Percentiles rank a stretch among this genome's conserved stretches.
Evolutionary conservation across 2,329 filamentous ascomycete species (phyloP).

Genomic region (Xylaria sp.): DNA sequence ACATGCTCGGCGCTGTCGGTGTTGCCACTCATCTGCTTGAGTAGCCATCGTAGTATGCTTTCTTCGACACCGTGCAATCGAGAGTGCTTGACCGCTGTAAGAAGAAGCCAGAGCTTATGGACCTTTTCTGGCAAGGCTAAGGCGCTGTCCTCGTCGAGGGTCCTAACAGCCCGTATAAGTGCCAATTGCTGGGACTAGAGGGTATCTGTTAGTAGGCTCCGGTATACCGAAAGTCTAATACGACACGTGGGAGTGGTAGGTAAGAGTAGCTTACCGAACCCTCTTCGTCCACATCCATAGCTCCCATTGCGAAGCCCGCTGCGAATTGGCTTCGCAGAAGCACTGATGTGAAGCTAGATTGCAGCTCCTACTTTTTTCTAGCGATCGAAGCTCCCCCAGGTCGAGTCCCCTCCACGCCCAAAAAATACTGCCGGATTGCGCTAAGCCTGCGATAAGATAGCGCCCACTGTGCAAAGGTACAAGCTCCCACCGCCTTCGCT

Average conservation of each 20-base stretch:
- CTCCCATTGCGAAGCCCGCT: constrained; percentile 26
- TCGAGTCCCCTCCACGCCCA: constrained; percentile 34
- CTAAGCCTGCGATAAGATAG: constrained; percentile 23
- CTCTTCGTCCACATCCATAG: constrained; percentile 38
- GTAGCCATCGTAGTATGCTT: constrained; percentile 65
- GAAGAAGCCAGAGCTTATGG: constrained; percentile 53
- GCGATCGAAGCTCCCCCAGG: background rate
- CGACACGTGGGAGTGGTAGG: background rate
- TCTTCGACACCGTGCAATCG: constrained; percentile 61
- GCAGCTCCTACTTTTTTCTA: constrained; percentile 16
- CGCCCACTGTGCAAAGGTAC: background rate
- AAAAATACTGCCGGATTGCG: constrained; percentile 29
- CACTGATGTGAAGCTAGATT: background rate
- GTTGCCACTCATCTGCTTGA: constrained; percentile 63
- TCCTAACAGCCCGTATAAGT: constrained; percentile 59
- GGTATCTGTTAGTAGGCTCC: constrained; percentile 3
- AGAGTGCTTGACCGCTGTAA: constrained; percentile 50
- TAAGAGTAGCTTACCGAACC: constrained; percentile 22
- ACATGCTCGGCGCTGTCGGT: constrained; percentile 55
- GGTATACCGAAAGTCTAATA: background rate
- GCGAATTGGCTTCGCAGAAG: constrained; percentile 32
- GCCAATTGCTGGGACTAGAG: constrained; percentile 41
- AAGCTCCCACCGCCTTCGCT: constrained; percentile 23
- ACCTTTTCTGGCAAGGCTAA: constrained; percentile 54
- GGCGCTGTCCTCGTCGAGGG: constrained; percentile 59